Evolutionary conservation across 371 early-diverging fungal genomes (phyloP), one percentile per base, ranked within the genome.

Genomic region (Mucor sp.): DNA sequence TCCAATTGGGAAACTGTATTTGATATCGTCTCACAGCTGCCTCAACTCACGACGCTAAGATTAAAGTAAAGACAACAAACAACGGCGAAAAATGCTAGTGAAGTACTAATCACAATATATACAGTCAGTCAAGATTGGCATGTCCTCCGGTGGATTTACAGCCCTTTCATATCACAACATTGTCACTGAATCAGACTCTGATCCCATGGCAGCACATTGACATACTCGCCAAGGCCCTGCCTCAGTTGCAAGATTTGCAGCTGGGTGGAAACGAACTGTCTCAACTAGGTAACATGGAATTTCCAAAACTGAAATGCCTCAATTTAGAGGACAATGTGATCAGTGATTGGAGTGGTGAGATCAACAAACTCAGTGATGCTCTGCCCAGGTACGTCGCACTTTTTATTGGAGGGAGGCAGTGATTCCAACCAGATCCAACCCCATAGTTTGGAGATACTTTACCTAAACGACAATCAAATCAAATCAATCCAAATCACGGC

Each of bases 271-370:
- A 93, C 61, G 66, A 72, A 17, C 69, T 91, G 23, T 50, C 66
- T 5, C 50, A 68, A n/a, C 69, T 88, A 3, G 35, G 67, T 0
- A 1, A 48, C 3, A 57, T 32, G n/a, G 68, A 80, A 1, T 87
- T 89, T 60, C 68, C 57, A 35, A 74, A 82, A 7, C 69, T 92
- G 44, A 77, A 84, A 61, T 70, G 81, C 15, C 63, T 94, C 5
- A 89, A 93, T 66, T 66, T 94, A 21, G 94, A 94, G 67, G 73
- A 83, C 57, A 94, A 94, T 68, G 21, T 32, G 7, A 67, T 94
- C 9, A 37, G 66, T 6, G 79, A 80, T 32, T 94, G 91, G 92
- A 69, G 68, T 1, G 77, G 87, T 61, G 73, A 50, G 21, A 50
- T 50, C 50, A 50, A 25, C 23, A 50, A 50, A 25, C 50, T 50